A percentile compares a stretch with the other conserved stretches of the same genome.
Conservation (phyloP, 2,329 filamentous ascomycete genomes). For the Phoma sp. region DNA sequence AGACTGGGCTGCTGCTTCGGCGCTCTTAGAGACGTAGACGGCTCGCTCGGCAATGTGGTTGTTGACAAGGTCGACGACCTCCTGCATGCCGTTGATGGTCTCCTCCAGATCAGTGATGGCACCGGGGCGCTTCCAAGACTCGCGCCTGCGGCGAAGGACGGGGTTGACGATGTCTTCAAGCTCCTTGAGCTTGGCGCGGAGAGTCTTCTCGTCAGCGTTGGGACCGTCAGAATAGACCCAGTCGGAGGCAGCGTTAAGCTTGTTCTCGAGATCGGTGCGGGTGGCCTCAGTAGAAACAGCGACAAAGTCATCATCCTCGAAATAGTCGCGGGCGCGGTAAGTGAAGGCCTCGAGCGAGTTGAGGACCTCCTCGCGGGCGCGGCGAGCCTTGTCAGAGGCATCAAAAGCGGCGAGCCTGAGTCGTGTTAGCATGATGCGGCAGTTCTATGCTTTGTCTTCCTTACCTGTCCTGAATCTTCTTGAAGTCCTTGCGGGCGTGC, state of each 20-base stretch:
- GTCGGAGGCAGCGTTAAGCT: conserved; percentile 74
- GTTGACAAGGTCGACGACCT: conserved; percentile 74
- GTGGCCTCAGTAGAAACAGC: conserved; percentile 73
- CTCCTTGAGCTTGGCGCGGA: conserved; percentile 78
- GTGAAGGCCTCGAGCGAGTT: conserved; percentile 95
- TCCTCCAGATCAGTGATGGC: conserved; percentile 72
- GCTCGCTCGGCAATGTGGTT: conserved; percentile 75
- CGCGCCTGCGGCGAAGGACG: conserved; percentile 76
- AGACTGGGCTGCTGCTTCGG: conserved; percentile 50
- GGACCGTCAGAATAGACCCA: conserved; percentile 91
- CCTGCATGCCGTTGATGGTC: conserved; percentile 73
- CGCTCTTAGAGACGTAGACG: conserved; percentile 55
- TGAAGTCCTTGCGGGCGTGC: conserved; percentile 66
- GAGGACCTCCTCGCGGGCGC: conserved; percentile 81
- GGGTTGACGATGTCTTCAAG: conserved; percentile 81
- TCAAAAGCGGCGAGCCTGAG: conserved; percentile 81
- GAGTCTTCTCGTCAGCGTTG: conserved; percentile 75
- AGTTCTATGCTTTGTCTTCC: background rate
- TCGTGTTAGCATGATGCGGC: conserved; percentile 21
- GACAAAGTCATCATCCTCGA: conserved; percentile 79
- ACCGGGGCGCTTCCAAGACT: conserved; percentile 74
- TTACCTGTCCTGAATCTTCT: conserved; percentile 66
- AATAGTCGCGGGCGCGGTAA: conserved; percentile 83
- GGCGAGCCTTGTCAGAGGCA: conserved; percentile 78
- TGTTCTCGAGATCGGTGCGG: conserved; percentile 70